These are phyloP conservation scores for Physcia stellaris DNA, from an alignment of 495 filamentous ascomycete genomes.

Conservation along the genomic window DNA sequence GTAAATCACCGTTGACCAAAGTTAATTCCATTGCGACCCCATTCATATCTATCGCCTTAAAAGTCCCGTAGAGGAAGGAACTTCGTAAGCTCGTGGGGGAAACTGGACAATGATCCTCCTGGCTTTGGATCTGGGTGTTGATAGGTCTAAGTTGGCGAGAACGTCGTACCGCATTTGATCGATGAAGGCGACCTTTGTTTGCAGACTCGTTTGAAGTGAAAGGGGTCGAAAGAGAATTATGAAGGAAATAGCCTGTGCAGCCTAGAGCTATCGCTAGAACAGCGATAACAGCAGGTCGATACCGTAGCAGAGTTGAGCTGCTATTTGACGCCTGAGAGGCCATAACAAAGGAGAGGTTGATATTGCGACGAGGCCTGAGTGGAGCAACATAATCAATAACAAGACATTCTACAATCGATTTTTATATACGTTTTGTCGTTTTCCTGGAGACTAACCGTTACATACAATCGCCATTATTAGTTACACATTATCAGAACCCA, in stretches of 20 bases:
- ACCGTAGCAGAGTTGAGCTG: slow-evolving; percentile 26
- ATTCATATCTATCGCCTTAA: background rate
- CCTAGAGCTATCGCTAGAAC: slow-evolving; percentile 35
- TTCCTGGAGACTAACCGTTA: too few relatives aligned
- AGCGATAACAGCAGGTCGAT: slow-evolving; percentile 35
- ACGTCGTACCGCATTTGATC: slow-evolving; percentile 32
- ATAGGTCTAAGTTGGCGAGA: background rate
- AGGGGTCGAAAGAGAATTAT: slow-evolving; percentile 15
- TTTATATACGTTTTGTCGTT: too few relatives aligned
- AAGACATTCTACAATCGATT: too few relatives aligned
- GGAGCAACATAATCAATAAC: too few relatives aligned
- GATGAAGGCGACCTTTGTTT: slow-evolving; percentile 22
- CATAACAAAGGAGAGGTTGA: too few relatives aligned
- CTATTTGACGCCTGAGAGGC: too few relatives aligned
- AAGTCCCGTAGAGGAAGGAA: too few relatives aligned
- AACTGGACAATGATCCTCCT: too few relatives aligned
- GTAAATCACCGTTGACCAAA: slow-evolving; percentile 31
- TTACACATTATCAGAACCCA: too few relatives aligned
- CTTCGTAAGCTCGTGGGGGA: background rate
- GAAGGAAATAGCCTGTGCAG: slow-evolving; percentile 34
- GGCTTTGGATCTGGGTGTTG: too few relatives aligned
- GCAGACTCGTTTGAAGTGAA: slow-evolving; percentile 15
- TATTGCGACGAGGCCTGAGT: too few relatives aligned
- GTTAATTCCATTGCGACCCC: slow-evolving; percentile 6
- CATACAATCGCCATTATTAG: too few relatives aligned